A percentile compares a stretch with the other conserved stretches of the same genome.
These are phyloP conservation scores for Populus ilicifolia DNA, from an alignment of 345 rosid genomes.

Conservation along the genomic window DNA sequence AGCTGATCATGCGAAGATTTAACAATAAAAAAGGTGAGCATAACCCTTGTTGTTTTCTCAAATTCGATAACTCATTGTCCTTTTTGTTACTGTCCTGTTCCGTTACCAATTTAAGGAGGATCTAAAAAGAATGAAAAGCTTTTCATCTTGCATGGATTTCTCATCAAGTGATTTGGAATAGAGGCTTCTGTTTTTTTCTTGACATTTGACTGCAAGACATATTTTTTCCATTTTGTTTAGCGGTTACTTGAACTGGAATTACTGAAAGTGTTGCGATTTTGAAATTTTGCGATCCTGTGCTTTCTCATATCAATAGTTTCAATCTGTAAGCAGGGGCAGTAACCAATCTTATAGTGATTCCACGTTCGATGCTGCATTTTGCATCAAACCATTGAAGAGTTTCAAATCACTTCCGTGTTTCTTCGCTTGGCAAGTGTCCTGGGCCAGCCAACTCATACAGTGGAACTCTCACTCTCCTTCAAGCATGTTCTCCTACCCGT, in stretches of 20 bases:
- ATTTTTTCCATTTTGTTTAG: too few relatives aligned
- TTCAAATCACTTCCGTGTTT: constrained; percentile 21
- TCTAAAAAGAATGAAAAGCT: not conserved
- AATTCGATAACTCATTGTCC: not conserved
- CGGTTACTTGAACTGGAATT: too few relatives aligned
- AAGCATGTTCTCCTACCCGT: constrained; percentile 9
- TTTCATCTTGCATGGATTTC: not conserved
- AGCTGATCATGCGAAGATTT: constrained; percentile 32
- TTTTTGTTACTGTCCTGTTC: not conserved
- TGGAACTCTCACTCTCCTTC: constrained; percentile 22
- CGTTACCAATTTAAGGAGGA: not conserved
- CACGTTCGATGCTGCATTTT: constrained; percentile 22
- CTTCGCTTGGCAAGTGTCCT: constrained; percentile 40
- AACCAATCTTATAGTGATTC: constrained; percentile 36
- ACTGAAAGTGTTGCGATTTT: not conserved
- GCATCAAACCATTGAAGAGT: constrained; percentile 27
- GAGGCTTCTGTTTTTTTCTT: not conserved
- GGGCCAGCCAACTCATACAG: constrained; percentile 18
- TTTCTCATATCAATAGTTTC: not conserved
- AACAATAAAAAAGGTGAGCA: constrained; percentile 39
- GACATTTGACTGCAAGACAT: not conserved
- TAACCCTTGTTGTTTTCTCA: not conserved
- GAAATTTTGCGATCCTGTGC: not conserved
- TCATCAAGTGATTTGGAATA: not conserved
- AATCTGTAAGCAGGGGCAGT: constrained; percentile 36